Percentiles rank a stretch among this genome's conserved stretches.
These are phyloP conservation scores for Pseudocercospora cruenta DNA, from an alignment of 2,329 filamentous ascomycete species.

Conservation along the genomic window DNA sequence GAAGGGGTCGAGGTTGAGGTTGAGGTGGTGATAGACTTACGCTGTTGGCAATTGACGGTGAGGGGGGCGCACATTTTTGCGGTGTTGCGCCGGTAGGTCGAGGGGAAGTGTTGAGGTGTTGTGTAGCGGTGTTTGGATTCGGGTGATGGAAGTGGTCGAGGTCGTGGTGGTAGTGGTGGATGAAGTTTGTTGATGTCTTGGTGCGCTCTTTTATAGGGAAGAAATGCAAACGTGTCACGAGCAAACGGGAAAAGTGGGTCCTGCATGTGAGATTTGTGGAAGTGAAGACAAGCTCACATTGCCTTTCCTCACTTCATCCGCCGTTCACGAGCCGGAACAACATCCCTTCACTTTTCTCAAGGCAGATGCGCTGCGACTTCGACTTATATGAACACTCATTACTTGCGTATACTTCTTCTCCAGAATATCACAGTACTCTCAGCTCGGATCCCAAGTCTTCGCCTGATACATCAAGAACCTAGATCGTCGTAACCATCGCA, in stretches of 20 bases:
- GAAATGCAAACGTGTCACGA: neutral
- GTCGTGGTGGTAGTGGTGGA: neutral
- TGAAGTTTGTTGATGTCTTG: neutral
- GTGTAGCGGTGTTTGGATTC: neutral
- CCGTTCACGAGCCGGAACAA: neutral
- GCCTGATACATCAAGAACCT: neutral
- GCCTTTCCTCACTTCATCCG: neutral
- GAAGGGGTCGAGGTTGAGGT: neutral
- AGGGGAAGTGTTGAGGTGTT: neutral
- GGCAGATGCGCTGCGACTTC: neutral
- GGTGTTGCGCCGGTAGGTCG: neutral
- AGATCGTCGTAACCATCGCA: neutral
- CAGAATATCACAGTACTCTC: neutral
- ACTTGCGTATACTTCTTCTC: neutral
- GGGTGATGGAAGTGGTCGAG: no score
- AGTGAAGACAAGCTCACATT: neutral
- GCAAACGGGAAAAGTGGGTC: neutral
- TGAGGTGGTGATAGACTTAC: neutral
- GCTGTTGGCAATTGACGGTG: slow-evolving; percentile 1
- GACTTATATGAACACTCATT: neutral
- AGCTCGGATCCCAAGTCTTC: neutral
- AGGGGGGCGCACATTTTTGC: neutral
- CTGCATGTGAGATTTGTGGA: neutral
- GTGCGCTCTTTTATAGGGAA: neutral
- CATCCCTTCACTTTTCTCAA: neutral